Evolutionary conservation across 1,284 basidiomycete genomes (phyloP).

Genomic region (Megacollybia platyphylla): DNA sequence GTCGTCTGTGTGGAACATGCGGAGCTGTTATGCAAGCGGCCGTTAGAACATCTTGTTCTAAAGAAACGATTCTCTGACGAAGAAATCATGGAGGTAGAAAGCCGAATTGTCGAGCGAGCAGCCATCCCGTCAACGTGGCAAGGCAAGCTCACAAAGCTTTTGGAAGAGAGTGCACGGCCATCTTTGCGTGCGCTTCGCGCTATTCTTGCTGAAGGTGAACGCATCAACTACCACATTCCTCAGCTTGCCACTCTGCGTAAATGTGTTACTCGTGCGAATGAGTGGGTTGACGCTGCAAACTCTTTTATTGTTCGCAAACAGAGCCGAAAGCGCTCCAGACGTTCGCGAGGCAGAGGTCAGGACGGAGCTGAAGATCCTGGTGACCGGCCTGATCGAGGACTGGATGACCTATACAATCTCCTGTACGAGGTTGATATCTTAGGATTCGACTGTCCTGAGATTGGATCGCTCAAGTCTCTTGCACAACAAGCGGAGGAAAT

Average conservation of each 20-base stretch:
- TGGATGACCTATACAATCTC: constrained; percentile 56
- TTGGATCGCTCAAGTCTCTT: constrained; percentile 40
- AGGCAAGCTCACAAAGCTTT: constrained; percentile 52
- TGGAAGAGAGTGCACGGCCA: constrained; percentile 61
- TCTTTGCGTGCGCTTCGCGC: constrained; percentile 65
- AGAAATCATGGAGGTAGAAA: constrained; percentile 58
- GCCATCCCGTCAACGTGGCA: constrained; percentile 68
- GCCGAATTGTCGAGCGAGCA: constrained; percentile 61
- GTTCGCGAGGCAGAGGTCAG: constrained; percentile 42
- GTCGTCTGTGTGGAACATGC: constrained; percentile 85
- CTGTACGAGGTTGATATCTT: constrained; percentile 61
- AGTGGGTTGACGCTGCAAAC: constrained; percentile 76
- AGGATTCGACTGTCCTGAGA: constrained; percentile 74
- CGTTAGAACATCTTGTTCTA: constrained; percentile 47
- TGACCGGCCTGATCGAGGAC: constrained; percentile 54
- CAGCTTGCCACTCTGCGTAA: constrained; percentile 65
- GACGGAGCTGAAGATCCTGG: constrained; percentile 38
- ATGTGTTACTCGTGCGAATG: constrained; percentile 71
- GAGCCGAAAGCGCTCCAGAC: constrained; percentile 57
- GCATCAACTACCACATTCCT: constrained; percentile 62
- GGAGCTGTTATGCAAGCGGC: constrained; percentile 64
- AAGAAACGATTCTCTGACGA: constrained; percentile 77
- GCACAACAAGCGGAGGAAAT: constrained; percentile 58
- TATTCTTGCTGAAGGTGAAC: constrained; percentile 78
- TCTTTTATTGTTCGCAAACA: constrained; percentile 61